These are phyloP conservation scores for Pseudogymnoascus sp. DNA, from an alignment of 2,329 filamentous ascomycete genomes.

Conservation along the genomic window DNA sequence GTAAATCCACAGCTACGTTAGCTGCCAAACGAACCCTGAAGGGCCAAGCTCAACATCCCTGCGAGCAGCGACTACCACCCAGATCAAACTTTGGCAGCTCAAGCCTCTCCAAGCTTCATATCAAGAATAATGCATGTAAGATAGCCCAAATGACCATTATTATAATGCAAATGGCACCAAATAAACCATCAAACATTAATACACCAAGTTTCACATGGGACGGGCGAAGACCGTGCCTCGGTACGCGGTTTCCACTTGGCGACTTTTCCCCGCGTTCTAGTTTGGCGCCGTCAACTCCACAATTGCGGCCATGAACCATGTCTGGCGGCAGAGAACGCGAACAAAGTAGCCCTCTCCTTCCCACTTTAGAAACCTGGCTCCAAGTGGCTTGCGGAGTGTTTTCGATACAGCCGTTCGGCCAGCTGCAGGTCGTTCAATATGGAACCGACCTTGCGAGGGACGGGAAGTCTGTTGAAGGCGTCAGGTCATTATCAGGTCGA, in stretches of 20 bases:
- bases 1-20: neutral
- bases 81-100: neutral
- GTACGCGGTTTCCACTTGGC: neutral
- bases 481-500: neutral
- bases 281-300: constrained; percentile 1
- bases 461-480: neutral
- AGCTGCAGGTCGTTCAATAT: neutral
- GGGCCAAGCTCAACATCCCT: neutral
- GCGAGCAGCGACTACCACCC: neutral
- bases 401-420: neutral
- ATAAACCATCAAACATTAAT: neutral
- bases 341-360: neutral
- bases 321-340: neutral
- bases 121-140: neutral
- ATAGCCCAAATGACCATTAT: neutral
- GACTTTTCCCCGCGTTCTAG: neutral
- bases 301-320: neutral
- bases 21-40: neutral
- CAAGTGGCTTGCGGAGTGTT: neutral
- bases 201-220: neutral
- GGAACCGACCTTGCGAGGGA: neutral
- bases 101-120: neutral
- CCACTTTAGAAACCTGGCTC: neutral
- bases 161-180: neutral
- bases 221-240: neutral